Evolutionary conservation across 805 yeast genomes (phyloP), one percentile per base, ranked within the genome.

Genomic region (Ogataea pilisensis): DNA sequence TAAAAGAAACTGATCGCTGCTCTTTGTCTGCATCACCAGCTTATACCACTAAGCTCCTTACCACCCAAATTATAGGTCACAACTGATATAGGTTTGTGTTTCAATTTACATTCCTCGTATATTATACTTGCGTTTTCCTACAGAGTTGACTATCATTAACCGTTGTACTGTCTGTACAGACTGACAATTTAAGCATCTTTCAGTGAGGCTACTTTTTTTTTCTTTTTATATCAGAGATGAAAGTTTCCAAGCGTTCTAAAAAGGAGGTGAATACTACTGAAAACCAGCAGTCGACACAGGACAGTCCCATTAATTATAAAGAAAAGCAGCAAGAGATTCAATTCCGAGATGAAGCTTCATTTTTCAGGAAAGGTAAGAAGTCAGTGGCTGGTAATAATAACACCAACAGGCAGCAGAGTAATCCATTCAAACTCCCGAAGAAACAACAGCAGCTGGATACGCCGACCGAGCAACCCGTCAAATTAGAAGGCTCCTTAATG

Each of bases 341-440:
- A 29, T 14, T 16, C 17, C 7, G 11, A 6, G 31, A 29, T 6
- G 31, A 29, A 16, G 5, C 19, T n/a, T 16, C 31, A 6, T 11
- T 6, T 14, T 16, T 11, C 18, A 5, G 5, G 16, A 29, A 9
- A 29, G 18, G 11, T 29, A 5, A 29, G 11, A 29, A 19, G 7
- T n/a, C n/a, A n/a, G 19, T 11, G 4, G 16, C 8, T 5, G 19
- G 19, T 8, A 7, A 22, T 11, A 11, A 8, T 9, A 27, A 27
- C 13, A 27, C 6, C 5, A 27, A 8, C 8, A 5, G 19, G 5
- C 36, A 34, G n/a, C 31, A 25, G 31, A 28, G 26, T 16, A 30
- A 39, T n/a, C 39, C 47, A 8, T 41, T 46, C 38, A 46, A 43
- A 34, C 34, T 43, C 25, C 33, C 45, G 11, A 43, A 37, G 30